Evolutionary conservation across 345 rosid genomes (phyloP).

Genomic region (Theobroma cacao): DNA sequence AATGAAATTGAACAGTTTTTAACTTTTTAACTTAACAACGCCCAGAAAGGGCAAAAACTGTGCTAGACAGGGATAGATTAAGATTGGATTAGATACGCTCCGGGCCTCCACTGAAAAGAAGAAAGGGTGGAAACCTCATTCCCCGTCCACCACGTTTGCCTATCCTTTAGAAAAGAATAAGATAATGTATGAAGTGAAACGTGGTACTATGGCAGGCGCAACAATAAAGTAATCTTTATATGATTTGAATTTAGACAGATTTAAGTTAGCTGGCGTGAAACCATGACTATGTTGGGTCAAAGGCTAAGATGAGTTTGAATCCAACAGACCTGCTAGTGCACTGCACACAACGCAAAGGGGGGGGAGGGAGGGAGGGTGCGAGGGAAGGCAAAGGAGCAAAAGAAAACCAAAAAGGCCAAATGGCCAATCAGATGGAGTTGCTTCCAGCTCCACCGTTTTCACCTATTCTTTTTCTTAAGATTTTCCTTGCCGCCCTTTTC

Average conservation of each 20-base stretch:
- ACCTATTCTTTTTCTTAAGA: not conserved
- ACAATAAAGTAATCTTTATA: not conserved
- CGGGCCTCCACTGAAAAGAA: not conserved
- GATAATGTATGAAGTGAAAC: not conserved
- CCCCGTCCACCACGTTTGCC: not conserved
- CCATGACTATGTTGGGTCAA: not conserved
- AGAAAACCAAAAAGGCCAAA: not conserved
- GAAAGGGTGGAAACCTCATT: not conserved
- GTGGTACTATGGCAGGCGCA: not conserved
- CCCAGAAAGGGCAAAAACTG: not conserved
- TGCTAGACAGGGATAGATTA: not conserved
- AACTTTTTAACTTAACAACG: too few relatives aligned
- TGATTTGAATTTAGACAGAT: not conserved
- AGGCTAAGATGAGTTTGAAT: too few relatives aligned
- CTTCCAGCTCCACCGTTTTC: slow-evolving; percentile 10
- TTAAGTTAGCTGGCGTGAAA: not conserved
- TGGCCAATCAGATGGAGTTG: not conserved
- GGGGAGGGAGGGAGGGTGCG: too few relatives aligned
- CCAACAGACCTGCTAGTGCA: too few relatives aligned
- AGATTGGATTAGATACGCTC: not conserved
- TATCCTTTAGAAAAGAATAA: not conserved
- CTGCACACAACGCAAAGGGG: too few relatives aligned
- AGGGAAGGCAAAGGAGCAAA: not conserved
- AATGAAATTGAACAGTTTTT: too few relatives aligned
- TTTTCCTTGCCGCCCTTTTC: not conserved